phyloP scores from a whole-genome alignment of 108 stramenopile genomes.

The Cylindrotheca closterium region DNA sequence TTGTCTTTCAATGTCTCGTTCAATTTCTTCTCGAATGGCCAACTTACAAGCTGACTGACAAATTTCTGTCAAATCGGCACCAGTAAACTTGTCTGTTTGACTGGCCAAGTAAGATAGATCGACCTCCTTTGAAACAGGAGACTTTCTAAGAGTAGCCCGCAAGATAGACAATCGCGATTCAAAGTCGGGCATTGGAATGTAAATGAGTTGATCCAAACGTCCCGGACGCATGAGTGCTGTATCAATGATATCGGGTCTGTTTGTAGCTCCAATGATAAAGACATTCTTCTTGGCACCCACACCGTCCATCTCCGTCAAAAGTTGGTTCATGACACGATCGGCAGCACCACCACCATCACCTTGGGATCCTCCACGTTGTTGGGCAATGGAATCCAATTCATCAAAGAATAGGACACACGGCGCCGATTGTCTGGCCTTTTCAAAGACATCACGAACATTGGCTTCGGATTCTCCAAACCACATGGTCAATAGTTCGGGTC shows the following conservation, averaged over 20 bases:
- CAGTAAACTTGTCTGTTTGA: slow-evolving; percentile 99
- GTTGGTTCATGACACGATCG: slow-evolving; percentile 99
- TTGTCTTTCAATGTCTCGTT: slow-evolving; percentile 95
- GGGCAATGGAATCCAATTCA: slow-evolving; percentile 99
- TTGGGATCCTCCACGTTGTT: slow-evolving; percentile 89
- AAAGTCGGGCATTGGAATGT: slow-evolving; percentile 99
- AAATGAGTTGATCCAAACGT: slow-evolving; percentile 99
- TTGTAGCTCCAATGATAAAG: slow-evolving; percentile 99
- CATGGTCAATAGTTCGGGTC: slow-evolving; percentile 99
- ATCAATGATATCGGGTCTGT: slow-evolving; percentile 99
- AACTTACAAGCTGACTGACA: slow-evolving; percentile 99
- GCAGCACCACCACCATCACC: slow-evolving; percentile 99
- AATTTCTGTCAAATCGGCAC: slow-evolving; percentile 99
- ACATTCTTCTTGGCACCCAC: slow-evolving; percentile 99
- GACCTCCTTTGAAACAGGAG: slow-evolving; percentile 96
- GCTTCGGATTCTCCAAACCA: slow-evolving; percentile 99
- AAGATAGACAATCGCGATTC: slow-evolving; percentile 96
- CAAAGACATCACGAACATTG: slow-evolving; percentile 99
- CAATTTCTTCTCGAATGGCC: slow-evolving; percentile 98
- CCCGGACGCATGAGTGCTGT: slow-evolving; percentile 99
- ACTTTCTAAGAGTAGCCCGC: slow-evolving; percentile 96
- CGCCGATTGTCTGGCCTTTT: slow-evolving; percentile 98
- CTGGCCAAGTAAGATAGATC: slow-evolving; percentile 95
- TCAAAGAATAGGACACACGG: slow-evolving; percentile 99
- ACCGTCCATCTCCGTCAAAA: slow-evolving; percentile 99